Evolutionary conservation across 2,329 filamentous ascomycete species (phyloP).

Genomic region (Xylariaceae sp.): DNA sequence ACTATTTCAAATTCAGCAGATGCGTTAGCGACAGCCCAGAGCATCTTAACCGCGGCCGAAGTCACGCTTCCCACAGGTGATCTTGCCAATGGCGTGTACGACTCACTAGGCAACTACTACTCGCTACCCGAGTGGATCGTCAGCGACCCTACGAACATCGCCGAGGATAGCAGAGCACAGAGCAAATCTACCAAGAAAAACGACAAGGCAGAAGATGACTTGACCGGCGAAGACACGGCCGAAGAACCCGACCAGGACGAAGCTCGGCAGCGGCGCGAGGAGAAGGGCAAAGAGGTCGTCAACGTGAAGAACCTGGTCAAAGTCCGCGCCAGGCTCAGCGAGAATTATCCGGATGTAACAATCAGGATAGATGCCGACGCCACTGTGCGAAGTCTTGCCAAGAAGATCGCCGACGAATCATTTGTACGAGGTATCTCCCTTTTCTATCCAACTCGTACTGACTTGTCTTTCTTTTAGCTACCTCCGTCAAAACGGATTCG

Average conservation of each 20-base stretch:
- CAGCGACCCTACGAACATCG: conserved; percentile 60
- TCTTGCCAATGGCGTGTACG: conserved; percentile 68
- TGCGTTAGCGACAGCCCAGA: conserved; percentile 66
- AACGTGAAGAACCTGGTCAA: conserved; percentile 52
- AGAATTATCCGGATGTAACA: conserved; percentile 60
- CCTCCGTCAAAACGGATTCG: conserved; percentile 56
- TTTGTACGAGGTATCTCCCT: conserved; percentile 46
- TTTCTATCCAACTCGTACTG: not conserved
- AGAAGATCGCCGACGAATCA: conserved; percentile 60
- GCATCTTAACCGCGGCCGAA: conserved; percentile 72
- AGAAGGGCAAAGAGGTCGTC: conserved; percentile 57
- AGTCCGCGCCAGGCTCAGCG: conserved; percentile 62
- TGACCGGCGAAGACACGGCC: conserved; percentile 25
- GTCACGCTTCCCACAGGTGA: conserved; percentile 72
- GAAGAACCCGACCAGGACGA: conserved; percentile 33
- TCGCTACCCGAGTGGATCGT: conserved; percentile 65
- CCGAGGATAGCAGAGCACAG: conserved; percentile 21
- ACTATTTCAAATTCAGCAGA: conserved; percentile 31
- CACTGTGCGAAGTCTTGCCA: conserved; percentile 59
- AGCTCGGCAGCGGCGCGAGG: conserved; percentile 42
- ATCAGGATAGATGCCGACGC: conserved; percentile 57
- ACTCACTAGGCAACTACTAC: conserved; percentile 67
- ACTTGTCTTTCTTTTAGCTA: conserved; percentile 44
- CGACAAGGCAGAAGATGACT: conserved; percentile 25
- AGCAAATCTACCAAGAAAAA: conserved; percentile 18